Conservation (phyloP, 768 basidiomycete genomes). For the Termitomyces sp. region DNA sequence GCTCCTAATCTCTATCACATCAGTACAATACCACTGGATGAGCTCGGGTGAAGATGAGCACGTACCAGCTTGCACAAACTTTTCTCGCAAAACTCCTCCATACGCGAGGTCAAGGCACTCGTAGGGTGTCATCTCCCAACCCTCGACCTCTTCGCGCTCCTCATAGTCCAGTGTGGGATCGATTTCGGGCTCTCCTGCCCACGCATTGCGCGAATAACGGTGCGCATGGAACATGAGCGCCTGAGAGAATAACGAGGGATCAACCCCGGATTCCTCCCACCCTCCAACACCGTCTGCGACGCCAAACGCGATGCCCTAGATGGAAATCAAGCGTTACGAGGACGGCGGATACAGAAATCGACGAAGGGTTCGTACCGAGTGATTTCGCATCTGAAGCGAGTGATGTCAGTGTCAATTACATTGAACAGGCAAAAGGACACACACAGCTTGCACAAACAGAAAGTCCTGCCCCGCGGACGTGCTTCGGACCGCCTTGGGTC, state of each 20-base stretch:
- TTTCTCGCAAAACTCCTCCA: slow-evolving; percentile 63
- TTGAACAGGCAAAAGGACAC: slow-evolving; percentile 15
- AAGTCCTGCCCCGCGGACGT: slow-evolving; percentile 43
- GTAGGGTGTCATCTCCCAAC: slow-evolving; percentile 70
- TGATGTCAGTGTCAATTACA: slow-evolving; percentile 1
- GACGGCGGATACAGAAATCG: slow-evolving; percentile 8
- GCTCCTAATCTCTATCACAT: slow-evolving; percentile 46
- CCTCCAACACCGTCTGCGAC: slow-evolving; percentile 94
- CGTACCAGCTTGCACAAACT: slow-evolving; percentile 61
- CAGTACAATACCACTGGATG: slow-evolving; percentile 9
- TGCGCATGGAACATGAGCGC: slow-evolving; percentile 85
- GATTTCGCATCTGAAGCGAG: slow-evolving; percentile 59
- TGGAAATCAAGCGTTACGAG: background rate
- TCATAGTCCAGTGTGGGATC: slow-evolving; percentile 75
- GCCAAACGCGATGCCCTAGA: slow-evolving; percentile 71
- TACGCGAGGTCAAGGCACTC: slow-evolving; percentile 72
- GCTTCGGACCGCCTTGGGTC: slow-evolving; percentile 32
- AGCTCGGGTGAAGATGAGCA: slow-evolving; percentile 14
- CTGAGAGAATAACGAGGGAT: slow-evolving; percentile 88
- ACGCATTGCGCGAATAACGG: slow-evolving; percentile 62
- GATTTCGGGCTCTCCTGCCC: slow-evolving; percentile 81
- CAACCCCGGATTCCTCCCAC: slow-evolving; percentile 79
- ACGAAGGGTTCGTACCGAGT: slow-evolving; percentile 57
- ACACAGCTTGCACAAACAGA: slow-evolving; percentile 61
- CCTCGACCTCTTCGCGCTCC: slow-evolving; percentile 57